Evolutionary conservation across 2,329 filamentous ascomycete species (phyloP).

Genomic region (Paraphaeosphaeria minitans): DNA sequence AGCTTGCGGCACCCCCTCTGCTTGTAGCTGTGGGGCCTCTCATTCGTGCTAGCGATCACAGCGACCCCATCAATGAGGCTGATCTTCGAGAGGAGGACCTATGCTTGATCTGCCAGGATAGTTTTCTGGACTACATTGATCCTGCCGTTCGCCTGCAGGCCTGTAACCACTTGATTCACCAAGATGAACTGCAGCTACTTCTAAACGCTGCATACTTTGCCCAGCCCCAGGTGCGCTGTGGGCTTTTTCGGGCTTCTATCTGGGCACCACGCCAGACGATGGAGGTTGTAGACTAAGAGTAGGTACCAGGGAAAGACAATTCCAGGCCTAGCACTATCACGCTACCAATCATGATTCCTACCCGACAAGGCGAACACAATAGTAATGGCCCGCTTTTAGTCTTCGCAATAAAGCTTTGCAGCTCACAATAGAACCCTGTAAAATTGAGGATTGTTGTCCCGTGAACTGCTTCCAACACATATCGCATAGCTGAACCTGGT

Average conservation of each 20-base stretch:
- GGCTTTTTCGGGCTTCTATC: neutral
- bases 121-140: neutral
- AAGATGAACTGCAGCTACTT: neutral
- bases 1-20: neutral
- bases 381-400: no score
- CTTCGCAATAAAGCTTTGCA: no score
- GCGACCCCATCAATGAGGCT: neutral
- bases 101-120: neutral
- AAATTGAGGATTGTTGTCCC: no score
- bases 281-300: neutral
- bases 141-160: neutral
- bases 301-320: neutral
- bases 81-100: neutral
- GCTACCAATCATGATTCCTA: no score
- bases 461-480: no score
- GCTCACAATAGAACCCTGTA: no score
- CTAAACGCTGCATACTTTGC: neutral
- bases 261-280: neutral
- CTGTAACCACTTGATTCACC: neutral
- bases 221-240: neutral
- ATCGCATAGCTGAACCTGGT: no score
- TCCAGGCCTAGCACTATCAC: no score
- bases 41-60: neutral
- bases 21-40: neutral
- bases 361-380: no score